Base-by-base conservation (phyloP, 2,329 filamentous ascomycete species). In the Phialemonium atrogriseum region DNA sequence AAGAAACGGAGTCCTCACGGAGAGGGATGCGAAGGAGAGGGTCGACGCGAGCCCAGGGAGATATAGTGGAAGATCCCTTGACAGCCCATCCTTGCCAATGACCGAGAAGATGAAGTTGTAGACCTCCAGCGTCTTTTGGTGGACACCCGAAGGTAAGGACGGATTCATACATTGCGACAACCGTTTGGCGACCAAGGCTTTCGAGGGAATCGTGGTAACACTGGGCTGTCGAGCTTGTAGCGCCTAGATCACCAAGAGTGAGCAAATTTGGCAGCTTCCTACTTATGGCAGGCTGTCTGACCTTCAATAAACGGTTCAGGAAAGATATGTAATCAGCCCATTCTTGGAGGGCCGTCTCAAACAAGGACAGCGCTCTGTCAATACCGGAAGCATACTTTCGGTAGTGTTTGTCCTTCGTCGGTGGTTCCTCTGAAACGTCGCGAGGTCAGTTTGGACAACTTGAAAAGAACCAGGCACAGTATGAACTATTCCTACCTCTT, bases 271-370 rank as follows among this genome's bases (percentile, higher is more conserved):
- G n/a, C n/a, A n/a, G n/a, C n/a, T n/a, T n/a, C n/a, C n/a, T n/a
- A n/a, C n/a, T n/a, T n/a, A n/a, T n/a, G n/a, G n/a, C n/a, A n/a
- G n/a, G n/a, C n/a, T n/a, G n/a, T n/a, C 55, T 46, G 55, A 88
- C 85, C 76, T 95, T 96, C 40, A 94, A 68, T 29, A 98, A 68
- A 40, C 86, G 78, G 52, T 84, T 93, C 34, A 98, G 64, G 55
- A 96, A 98, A 12, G 89, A 94, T 50, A 98, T 98, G 54, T 98
- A 98, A 62, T 98, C 91, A 29, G 93, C 91, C 91, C 91, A 98
- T 76, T 98, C 91, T 60, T 96, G 87, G 45, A 95, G 69, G 18
- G 86, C 79, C 11, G 85, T 88, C 54, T 98, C 91, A 63, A 95
- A 98, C 20, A 94, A 70, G 27, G 83, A 75, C 40, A 98, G 70